Conservation (phyloP, 139 green algal genomes). For the Chlorella sp. region DNA sequence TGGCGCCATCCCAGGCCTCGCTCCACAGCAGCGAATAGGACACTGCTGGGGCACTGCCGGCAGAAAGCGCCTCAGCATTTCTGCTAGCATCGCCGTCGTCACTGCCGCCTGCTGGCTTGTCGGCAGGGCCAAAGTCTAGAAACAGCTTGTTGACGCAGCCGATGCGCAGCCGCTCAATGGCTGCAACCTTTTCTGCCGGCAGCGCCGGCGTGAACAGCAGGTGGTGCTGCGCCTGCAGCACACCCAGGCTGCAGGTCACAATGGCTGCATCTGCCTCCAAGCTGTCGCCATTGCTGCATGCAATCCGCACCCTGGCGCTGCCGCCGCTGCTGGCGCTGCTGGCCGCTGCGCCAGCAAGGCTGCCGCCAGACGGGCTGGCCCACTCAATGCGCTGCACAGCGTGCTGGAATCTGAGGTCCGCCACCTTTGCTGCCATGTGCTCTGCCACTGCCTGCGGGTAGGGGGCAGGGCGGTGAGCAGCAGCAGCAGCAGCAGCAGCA, state of each 20-base stretch:
- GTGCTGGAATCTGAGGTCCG: slow-evolving; percentile 19
- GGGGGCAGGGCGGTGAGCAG: background rate
- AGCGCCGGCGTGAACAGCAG: slow-evolving; percentile 41
- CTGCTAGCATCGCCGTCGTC: background rate
- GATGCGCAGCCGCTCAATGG: slow-evolving; percentile 32
- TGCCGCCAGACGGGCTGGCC: background rate
- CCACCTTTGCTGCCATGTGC: slow-evolving; percentile 34
- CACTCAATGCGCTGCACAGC: slow-evolving; percentile 35
- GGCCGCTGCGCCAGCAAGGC: background rate
- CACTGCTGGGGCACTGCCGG: background rate
- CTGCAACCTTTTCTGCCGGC: slow-evolving; percentile 14
- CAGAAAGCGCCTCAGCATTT: background rate
- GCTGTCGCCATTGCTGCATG: slow-evolving; percentile 15
- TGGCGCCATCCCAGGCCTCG: background rate
- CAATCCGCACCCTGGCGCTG: slow-evolving; percentile 1
- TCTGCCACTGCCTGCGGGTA: slow-evolving; percentile 43
- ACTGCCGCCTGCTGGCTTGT: background rate
- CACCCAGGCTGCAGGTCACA: slow-evolving; percentile 48
- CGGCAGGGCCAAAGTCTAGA: background rate
- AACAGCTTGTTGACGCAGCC: slow-evolving; percentile 48
- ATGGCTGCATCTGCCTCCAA: slow-evolving; percentile 42
- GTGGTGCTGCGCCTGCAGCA: slow-evolving; percentile 41
- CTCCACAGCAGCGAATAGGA: slow-evolving; percentile 41
- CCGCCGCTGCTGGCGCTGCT: background rate
- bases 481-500: background rate